Evolutionary conservation across 805 yeast species (phyloP).

Genomic region (Wickerhamiella alocasiicola): DNA sequence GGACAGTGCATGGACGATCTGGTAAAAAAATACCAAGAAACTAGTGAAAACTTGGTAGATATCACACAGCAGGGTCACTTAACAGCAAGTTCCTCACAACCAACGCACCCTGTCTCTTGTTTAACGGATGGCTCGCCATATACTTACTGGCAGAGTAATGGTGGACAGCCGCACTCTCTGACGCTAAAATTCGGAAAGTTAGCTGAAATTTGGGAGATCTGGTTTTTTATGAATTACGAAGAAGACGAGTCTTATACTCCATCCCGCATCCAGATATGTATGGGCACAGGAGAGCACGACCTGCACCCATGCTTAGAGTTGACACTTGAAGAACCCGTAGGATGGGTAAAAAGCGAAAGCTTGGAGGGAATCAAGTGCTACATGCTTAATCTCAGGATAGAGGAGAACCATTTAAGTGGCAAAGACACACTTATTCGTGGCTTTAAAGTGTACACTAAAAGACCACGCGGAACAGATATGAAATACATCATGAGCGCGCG

Average conservation of each 20-base stretch:
- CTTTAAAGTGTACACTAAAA: constrained; percentile 11
- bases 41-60: constrained; percentile 37
- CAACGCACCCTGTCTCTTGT: constrained; percentile 58
- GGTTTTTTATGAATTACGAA: constrained; percentile 55
- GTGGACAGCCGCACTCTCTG: constrained; percentile 72
- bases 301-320: constrained; percentile 51
- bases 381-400: constrained; percentile 46
- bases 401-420: constrained; percentile 85
- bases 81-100: constrained; percentile 66
- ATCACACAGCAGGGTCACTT: constrained; percentile 73
- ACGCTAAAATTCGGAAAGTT: constrained; percentile 69
- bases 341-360: constrained; percentile 63
- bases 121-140: constrained; percentile 57
- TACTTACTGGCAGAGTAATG: constrained; percentile 91
- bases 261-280: constrained; percentile 44
- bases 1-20: constrained; percentile 9
- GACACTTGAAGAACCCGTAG: constrained; percentile 52
- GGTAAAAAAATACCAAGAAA: not conserved
- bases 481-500: too few relatives aligned
- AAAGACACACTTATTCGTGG: constrained; percentile 87
- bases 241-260: constrained; percentile 94
- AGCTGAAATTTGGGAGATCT: constrained; percentile 54
- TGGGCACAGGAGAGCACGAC: constrained; percentile 75
- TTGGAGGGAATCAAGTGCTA: constrained; percentile 52
- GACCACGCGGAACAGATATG: too few relatives aligned